phyloP scores from a whole-genome alignment of 192 early-diverging fungal species.

The Backusella liffmaniae region DNA sequence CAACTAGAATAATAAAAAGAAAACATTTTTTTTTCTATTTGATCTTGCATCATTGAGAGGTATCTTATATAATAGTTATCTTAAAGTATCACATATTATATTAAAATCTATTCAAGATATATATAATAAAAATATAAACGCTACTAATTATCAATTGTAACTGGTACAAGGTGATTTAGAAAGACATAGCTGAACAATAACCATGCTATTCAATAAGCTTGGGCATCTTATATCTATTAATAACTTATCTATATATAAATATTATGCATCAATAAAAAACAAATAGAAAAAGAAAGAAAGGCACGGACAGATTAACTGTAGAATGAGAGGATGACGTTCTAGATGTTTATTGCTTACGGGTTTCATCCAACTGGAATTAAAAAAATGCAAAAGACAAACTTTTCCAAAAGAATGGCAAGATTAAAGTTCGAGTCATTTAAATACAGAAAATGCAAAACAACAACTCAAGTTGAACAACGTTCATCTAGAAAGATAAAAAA shows the following conservation, averaged over 20 bases:
- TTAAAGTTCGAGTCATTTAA: neutral
- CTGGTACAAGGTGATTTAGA: neutral
- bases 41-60: neutral
- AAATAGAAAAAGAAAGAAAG: neutral
- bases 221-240: neutral
- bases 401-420: neutral
- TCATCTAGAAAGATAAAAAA: neutral
- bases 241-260: neutral
- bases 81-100: neutral
- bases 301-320: neutral
- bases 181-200: neutral
- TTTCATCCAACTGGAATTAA: neutral
- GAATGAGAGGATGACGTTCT: neutral
- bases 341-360: neutral
- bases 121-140: neutral
- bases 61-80: neutral
- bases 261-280: neutral
- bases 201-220: neutral
- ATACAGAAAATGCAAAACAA: neutral
- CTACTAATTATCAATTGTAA: neutral
- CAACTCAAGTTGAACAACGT: neutral
- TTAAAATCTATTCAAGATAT: neutral
- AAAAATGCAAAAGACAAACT: neutral
- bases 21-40: neutral
- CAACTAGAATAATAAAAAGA: neutral